A percentile compares a stretch with the other conserved stretches of the same genome.
phyloP scores from a whole-genome alignment of 1,284 basidiomycete genomes.

The Lignosus rhinocerotis region DNA sequence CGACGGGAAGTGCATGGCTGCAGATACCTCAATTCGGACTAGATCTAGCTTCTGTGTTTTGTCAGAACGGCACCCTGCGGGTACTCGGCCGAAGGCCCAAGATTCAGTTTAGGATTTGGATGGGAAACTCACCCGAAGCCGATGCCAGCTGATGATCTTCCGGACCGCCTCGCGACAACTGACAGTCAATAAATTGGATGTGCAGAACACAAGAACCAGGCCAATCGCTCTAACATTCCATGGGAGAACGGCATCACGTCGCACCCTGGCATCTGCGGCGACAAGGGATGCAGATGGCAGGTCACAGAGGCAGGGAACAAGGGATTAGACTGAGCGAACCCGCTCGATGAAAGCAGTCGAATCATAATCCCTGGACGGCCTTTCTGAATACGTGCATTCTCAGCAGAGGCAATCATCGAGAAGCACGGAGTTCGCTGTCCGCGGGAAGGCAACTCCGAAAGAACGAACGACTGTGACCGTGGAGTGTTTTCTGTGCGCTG shows the following conservation, averaged over 20 bases:
- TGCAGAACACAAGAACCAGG: background rate
- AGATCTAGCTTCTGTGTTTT: constrained; percentile 14
- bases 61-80: constrained; percentile 17
- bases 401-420: constrained; percentile 11
- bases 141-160: constrained; percentile 22
- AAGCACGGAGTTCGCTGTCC: constrained; percentile 6
- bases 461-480: background rate
- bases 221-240: constrained; percentile 14
- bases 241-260: constrained; percentile 9
- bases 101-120: constrained; percentile 24
- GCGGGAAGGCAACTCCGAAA: background rate
- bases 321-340: background rate
- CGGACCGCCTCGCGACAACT: constrained; percentile 23
- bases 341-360: constrained; percentile 2
- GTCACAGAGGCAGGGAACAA: background rate
- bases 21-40: constrained; percentile 9
- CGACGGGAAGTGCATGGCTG: constrained; percentile 13
- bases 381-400: constrained; percentile 5
- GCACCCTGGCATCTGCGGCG: background rate
- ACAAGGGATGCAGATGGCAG: background rate
- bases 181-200: background rate
- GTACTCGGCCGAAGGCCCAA: constrained; percentile 16
- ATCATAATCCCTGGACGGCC: constrained; percentile 6
- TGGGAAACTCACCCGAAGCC: constrained; percentile 21
- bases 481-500: background rate